Base-by-base conservation (phyloP, 1,284 basidiomycete species). In the Phellinidium pouzarii region DNA sequence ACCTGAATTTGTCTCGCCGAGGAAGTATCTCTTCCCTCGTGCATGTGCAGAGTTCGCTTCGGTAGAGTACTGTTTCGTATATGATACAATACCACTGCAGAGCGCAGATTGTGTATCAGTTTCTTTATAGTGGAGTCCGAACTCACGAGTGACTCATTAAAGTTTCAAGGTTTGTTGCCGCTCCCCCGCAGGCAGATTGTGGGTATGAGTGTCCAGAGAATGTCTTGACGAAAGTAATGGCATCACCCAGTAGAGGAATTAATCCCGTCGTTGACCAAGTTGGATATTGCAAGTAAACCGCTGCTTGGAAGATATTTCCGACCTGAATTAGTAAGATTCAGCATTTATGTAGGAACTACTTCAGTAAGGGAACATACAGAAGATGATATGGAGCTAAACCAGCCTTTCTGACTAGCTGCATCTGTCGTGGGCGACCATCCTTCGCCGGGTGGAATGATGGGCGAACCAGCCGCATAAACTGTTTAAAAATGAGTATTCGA, bases 1-100 rank as follows among this genome's bases (percentile, higher is more conserved):
- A 69, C 70, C 71, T 9, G 73, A 75, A 58, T 75, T 75, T 1
- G 73, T 75, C 59, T 75, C 73, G 3, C 70, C 71, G 7, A 75
- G 61, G 61, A 72, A 71, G 56, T 70, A 69, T 38, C 60, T 62
- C 60, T 71, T 71, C 1, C 68, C 66, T 2, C 62, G 64, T 4
- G 60, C 64, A 58, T 67, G 67, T 1, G 68, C 69, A 14, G 67
- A 64, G 22, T 65, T 53, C 2, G 71, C 72, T 50, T 74, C 72
- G 0, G 66, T 56, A 48, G 63, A 60, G 59, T 68, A 74, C 25
- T 66, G 62, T 6, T 57, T 61, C 1, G 68, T 68, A 49, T 71
- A 74, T 4, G 65, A 67, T 2, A 71, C 69, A 37, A 74, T 74
- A 4, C 62, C 64, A 1, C 71, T 69, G 51, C 22, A 36, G 22